Percentiles rank a stretch among this genome's conserved stretches.
phyloP scores from a whole-genome alignment of 2,329 filamentous ascomycete species.

The Xylaria digitata region DNA sequence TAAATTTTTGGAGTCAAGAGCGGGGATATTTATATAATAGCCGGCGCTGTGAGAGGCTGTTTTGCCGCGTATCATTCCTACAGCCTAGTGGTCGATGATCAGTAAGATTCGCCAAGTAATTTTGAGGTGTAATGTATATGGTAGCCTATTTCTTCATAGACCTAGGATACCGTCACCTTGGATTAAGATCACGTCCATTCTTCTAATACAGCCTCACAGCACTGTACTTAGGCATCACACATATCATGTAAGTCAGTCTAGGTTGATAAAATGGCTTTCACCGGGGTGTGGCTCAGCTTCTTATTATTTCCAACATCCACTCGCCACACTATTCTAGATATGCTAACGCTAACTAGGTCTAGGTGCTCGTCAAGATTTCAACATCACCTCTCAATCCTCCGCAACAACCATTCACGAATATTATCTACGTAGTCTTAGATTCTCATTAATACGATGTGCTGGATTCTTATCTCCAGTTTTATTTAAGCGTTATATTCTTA shows the following conservation, averaged over 20 bases:
- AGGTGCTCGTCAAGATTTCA: background rate
- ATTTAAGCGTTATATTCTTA: background rate
- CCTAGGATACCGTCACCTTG: background rate
- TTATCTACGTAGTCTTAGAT: background rate
- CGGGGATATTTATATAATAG: constrained; percentile 18
- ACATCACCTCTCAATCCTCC: background rate
- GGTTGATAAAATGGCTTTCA: background rate
- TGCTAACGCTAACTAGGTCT: too few relatives aligned
- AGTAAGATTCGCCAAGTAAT: background rate
- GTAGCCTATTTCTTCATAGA: background rate
- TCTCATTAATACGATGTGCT: background rate
- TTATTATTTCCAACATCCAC: too few relatives aligned
- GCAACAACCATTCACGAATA: background rate
- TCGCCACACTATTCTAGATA: too few relatives aligned
- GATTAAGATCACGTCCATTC: background rate
- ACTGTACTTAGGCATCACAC: background rate
- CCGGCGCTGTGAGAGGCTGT: constrained; percentile 11
- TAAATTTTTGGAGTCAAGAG: constrained; percentile 12
- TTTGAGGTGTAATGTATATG: background rate
- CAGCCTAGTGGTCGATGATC: constrained; percentile 22
- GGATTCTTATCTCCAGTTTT: background rate
- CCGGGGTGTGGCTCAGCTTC: background rate
- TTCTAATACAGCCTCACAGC: too few relatives aligned
- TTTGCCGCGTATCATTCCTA: constrained; percentile 23
- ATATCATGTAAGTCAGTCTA: background rate